A percentile compares a stretch with the other conserved stretches of the same genome.
Conservation (phyloP, 108 stramenopile species). For the Conticribra guillardii region DNA sequence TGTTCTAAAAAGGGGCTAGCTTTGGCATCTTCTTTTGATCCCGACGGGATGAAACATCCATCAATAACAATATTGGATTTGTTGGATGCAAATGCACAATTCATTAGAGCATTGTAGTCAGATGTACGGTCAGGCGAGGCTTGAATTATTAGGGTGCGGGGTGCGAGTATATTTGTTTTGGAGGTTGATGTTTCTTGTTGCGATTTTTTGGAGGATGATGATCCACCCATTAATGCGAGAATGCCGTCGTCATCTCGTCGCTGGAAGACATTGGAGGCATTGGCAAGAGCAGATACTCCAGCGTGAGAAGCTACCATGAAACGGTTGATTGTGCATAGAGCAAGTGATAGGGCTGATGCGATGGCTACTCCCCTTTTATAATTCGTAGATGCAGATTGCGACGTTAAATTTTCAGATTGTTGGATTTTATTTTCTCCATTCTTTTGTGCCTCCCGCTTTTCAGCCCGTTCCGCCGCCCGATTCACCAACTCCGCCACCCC, state of each 20-base stretch:
- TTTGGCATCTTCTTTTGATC: constrained; percentile 33
- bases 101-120: constrained; percentile 93
- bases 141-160: constrained; percentile 80
- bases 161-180: constrained; percentile 42
- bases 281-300: constrained; percentile 67
- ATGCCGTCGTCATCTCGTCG: constrained; percentile 76
- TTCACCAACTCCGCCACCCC: constrained; percentile 77
- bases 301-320: constrained; percentile 76
- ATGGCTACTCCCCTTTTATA: constrained; percentile 60
- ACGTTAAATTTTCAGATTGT: constrained; percentile 4
- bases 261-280: constrained; percentile 17
- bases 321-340: constrained; percentile 78
- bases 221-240: constrained; percentile 59
- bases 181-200: constrained; percentile 21
- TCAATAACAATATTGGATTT: constrained; percentile 79
- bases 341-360: constrained; percentile 72
- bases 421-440: background rate
- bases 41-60: constrained; percentile 74
- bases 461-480: constrained; percentile 42
- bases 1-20: constrained; percentile 78
- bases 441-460: constrained; percentile 13
- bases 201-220: constrained; percentile 8
- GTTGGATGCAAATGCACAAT: constrained; percentile 84
- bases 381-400: background rate
- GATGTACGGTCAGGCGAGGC: constrained; percentile 82